A percentile compares a stretch with the other conserved stretches of the same genome.
Evolutionary conservation across 139 green algal species (phyloP).

Genomic region (Picochlorum costavermella): DNA sequence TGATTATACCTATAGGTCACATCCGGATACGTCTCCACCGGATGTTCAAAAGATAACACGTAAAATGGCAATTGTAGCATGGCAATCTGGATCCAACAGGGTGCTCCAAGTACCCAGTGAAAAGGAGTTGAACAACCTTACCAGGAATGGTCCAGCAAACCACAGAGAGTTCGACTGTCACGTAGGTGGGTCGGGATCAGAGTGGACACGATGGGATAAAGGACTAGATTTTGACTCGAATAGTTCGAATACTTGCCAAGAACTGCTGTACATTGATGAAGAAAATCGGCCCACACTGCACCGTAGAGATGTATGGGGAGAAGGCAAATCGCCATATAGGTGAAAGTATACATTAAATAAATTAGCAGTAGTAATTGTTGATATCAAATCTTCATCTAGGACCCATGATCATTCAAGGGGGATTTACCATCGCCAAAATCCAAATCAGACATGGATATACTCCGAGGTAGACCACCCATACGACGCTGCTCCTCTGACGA

Average conservation of each 20-base stretch:
- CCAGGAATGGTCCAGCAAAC: constrained; percentile 39
- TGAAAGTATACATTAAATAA: neutral
- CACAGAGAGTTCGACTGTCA: constrained; percentile 20
- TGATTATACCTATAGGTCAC: constrained; percentile 61
- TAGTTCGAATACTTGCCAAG: neutral
- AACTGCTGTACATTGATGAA: constrained; percentile 36
- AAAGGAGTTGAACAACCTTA: constrained; percentile 34
- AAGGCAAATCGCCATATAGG: constrained; percentile 6
- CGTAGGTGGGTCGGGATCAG: neutral
- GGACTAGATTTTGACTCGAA: neutral
- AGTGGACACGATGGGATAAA: constrained; percentile 29
- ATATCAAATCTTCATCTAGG: too few relatives aligned
- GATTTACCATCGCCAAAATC: neutral
- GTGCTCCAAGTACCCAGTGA: constrained; percentile 66
- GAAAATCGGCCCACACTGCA: constrained; percentile 51
- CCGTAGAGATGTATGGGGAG: constrained; percentile 65
- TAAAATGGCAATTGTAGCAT: constrained; percentile 91
- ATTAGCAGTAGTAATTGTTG: neutral
- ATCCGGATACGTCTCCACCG: constrained; percentile 56
- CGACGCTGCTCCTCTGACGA: neutral
- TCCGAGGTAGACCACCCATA: neutral
- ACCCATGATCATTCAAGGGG: neutral
- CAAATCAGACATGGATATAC: constrained; percentile 1
- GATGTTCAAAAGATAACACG: constrained; percentile 78
- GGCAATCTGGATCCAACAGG: constrained; percentile 84